phyloP scores from a whole-genome alignment of 805 yeast genomes.

The Ogataea dorogensis region DNA sequence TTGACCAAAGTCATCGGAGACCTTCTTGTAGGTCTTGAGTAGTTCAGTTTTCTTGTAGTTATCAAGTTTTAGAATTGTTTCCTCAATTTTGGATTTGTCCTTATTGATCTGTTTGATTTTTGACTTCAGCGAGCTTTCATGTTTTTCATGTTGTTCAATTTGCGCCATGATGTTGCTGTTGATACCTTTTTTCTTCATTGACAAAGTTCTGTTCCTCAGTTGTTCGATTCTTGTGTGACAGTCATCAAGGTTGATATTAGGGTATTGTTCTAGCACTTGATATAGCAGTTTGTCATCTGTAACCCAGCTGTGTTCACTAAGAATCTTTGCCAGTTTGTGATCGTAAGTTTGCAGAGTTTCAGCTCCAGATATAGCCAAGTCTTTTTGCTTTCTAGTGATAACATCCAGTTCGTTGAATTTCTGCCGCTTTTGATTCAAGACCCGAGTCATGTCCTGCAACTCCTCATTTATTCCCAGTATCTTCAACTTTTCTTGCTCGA shows the following conservation, averaged over 20 bases:
- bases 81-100: constrained; percentile 86
- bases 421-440: constrained; percentile 45
- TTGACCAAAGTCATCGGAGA: constrained; percentile 83
- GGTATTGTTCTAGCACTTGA: constrained; percentile 58
- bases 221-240: constrained; percentile 55
- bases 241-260: constrained; percentile 60
- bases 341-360: constrained; percentile 30
- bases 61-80: constrained; percentile 79
- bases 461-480: constrained; percentile 75
- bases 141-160: constrained; percentile 89
- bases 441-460: constrained; percentile 53
- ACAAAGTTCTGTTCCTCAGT: constrained; percentile 57
- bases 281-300: constrained; percentile 57
- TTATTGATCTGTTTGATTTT: constrained; percentile 86
- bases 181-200: constrained; percentile 72
- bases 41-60: constrained; percentile 83
- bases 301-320: constrained; percentile 71
- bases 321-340: constrained; percentile 42
- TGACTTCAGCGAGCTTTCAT: constrained; percentile 68
- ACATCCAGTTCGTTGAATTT: constrained; percentile 47
- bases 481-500: constrained; percentile 56
- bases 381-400: constrained; percentile 53
- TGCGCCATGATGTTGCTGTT: constrained; percentile 84
- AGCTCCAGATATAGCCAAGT: constrained; percentile 42
- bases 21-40: constrained; percentile 81